A percentile compares a stretch with the other conserved stretches of the same genome.
These are phyloP conservation scores for Berkeleyomyces rouxiae DNA, from an alignment of 2,329 filamentous ascomycete genomes.

Conservation along the genomic window DNA sequence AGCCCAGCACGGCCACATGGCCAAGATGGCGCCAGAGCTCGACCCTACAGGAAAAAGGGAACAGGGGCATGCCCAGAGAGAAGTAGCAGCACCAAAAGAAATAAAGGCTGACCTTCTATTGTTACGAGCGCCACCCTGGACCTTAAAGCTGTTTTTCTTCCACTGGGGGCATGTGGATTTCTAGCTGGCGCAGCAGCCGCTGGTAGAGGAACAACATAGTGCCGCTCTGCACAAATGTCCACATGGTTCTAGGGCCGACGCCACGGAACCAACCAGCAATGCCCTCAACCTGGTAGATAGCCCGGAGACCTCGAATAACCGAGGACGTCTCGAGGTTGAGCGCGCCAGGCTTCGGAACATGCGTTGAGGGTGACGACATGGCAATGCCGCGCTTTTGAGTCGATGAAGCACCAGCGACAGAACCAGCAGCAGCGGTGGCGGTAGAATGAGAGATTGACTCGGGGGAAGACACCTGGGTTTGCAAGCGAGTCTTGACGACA, in stretches of 20 bases:
- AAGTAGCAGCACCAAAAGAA: neutral
- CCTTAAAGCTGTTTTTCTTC: slow-evolving; percentile 15
- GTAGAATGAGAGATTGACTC: slow-evolving; percentile 13
- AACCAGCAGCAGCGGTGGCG: slow-evolving; percentile 15
- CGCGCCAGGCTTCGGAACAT: slow-evolving; percentile 62
- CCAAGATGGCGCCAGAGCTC: neutral
- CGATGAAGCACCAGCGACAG: slow-evolving; percentile 16
- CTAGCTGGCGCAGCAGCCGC: slow-evolving; percentile 62
- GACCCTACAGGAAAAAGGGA: neutral
- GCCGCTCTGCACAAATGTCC: slow-evolving; percentile 93
- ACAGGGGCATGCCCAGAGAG: slow-evolving; percentile 15
- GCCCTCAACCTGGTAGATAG: slow-evolving; percentile 86
- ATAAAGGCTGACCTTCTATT: no score
- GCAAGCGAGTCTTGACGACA: slow-evolving; percentile 90
- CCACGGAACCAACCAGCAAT: slow-evolving; percentile 83
- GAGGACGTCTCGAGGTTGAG: slow-evolving; percentile 77
- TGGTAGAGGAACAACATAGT: slow-evolving; percentile 97
- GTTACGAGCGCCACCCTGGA: no score
- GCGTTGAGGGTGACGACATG: slow-evolving; percentile 75
- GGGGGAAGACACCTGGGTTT: slow-evolving; percentile 58
- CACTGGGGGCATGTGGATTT: slow-evolving; percentile 28
- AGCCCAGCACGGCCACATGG: neutral
- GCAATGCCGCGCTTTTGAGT: slow-evolving; percentile 60
- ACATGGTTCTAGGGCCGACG: slow-evolving; percentile 80
- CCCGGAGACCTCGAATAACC: slow-evolving; percentile 62